Percentiles rank a stretch among this genome's conserved stretches.
These are phyloP conservation scores for Phytophthora pisi DNA, from an alignment of 352 stramenopile species.

Conservation along the genomic window DNA sequence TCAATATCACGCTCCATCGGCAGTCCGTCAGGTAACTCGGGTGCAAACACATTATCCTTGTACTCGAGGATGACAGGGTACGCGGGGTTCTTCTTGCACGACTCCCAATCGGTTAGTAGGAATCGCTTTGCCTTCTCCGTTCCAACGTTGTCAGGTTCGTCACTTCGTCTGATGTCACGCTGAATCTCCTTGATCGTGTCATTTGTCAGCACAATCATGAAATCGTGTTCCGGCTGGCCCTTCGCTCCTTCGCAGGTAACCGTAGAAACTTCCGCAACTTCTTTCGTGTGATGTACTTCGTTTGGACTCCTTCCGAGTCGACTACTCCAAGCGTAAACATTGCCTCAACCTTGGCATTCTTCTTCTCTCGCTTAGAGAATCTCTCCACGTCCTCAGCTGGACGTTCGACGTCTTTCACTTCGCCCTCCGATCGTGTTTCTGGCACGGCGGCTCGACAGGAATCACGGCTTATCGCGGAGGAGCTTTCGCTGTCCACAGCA, in stretches of 20 bases:
- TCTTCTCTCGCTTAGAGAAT: constrained; percentile 8
- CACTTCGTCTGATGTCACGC: background rate
- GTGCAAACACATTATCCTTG: too few species aligned
- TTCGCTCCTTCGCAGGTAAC: background rate
- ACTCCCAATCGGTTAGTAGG: background rate
- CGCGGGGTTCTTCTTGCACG: background rate
- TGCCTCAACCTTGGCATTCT: background rate
- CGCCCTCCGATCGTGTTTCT: too few species aligned
- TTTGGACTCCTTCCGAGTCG: background rate
- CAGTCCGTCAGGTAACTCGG: too few species aligned
- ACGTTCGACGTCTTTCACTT: background rate
- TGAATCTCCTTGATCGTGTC: background rate
- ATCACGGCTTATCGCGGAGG: too few species aligned
- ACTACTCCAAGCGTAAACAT: background rate
- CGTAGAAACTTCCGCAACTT: background rate
- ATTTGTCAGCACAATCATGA: too few species aligned
- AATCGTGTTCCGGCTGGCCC: background rate
- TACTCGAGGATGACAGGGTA: background rate
- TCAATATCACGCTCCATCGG: too few species aligned
- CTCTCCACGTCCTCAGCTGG: constrained; percentile 1
- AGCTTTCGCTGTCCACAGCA: too few species aligned
- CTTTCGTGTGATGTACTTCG: background rate
- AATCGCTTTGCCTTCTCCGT: background rate
- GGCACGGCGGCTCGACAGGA: too few species aligned
- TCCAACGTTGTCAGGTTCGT: background rate